phyloP scores from a whole-genome alignment of 23 red algal genomes.

The Cyanidiococcus yangmingshanensis region DNA sequence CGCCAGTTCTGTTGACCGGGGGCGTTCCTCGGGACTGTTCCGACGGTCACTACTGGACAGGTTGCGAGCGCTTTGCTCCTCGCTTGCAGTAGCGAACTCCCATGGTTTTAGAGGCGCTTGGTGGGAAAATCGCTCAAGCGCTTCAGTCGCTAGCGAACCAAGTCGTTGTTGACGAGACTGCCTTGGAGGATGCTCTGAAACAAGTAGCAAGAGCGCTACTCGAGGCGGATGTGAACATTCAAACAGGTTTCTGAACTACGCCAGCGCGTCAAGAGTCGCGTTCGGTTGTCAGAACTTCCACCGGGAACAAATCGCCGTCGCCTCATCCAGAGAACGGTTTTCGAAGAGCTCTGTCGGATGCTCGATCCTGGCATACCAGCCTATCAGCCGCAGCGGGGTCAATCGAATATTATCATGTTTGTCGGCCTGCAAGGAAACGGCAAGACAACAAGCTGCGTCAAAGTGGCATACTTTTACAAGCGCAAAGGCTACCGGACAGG shows the following conservation, averaged over 20 bases:
- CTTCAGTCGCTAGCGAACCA: conserved; percentile 71
- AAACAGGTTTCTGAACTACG: conserved; percentile 54
- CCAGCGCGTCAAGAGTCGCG: conserved; percentile 53
- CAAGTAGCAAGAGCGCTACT: conserved; percentile 73
- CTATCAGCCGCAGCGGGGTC: conserved; percentile 44
- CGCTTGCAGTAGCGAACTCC: background rate
- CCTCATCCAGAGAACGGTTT: conserved; percentile 86
- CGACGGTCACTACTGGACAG: too few species aligned
- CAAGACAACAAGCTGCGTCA: conserved; percentile 94
- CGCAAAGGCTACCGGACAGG: conserved; percentile 80
- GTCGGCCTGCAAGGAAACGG: conserved; percentile 96
- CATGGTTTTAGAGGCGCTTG: conserved; percentile 85
- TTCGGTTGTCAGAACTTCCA: conserved; percentile 64
- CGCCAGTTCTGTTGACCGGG: too few species aligned
- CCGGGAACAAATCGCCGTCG: conserved; percentile 92
- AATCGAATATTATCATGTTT: conserved; percentile 94
- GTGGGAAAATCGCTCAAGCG: conserved; percentile 75
- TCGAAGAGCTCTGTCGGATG: conserved; percentile 93
- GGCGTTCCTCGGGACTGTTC: too few species aligned
- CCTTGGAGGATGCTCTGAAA: conserved; percentile 74
- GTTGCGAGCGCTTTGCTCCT: too few species aligned
- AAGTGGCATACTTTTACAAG: conserved; percentile 87
- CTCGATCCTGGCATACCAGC: conserved; percentile 69
- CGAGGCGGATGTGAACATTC: conserved; percentile 92
- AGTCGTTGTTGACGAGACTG: conserved; percentile 80